phyloP scores from a whole-genome alignment of 768 basidiomycete species.

The Atractiella rhizophila region DNA sequence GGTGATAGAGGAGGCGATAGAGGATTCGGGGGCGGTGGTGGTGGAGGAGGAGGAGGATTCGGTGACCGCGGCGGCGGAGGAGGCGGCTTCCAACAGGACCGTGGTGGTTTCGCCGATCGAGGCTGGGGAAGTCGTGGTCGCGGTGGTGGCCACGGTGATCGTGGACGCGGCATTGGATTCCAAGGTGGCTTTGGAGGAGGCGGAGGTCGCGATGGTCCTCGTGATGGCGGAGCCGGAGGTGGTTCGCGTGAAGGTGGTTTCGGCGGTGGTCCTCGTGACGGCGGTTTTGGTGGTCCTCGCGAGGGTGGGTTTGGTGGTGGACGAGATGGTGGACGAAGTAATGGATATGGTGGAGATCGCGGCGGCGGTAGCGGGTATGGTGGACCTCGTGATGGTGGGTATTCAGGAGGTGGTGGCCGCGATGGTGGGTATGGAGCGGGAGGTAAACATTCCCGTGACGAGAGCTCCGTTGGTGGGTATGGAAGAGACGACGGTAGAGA shows the following conservation, averaged over 20 bases:
- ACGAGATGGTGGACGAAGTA: not conserved
- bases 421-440: no score
- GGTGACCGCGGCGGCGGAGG: not conserved
- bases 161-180: not conserved
- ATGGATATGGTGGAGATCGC: not conserved
- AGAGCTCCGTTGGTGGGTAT: no score
- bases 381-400: not conserved
- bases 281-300: not conserved
- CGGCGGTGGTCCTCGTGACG: not conserved
- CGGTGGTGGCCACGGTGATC: not conserved
- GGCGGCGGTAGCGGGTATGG: no score
- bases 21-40: slow-evolving; percentile 10
- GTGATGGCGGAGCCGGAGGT: not conserved
- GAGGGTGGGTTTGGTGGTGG: not conserved
- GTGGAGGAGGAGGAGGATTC: slow-evolving; percentile 17
- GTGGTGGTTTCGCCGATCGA: slow-evolving; percentile 3
- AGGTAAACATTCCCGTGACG: no score
- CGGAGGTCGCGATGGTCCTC: not conserved
- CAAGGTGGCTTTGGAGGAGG: no score
- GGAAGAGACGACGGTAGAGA: slow-evolving; percentile 5
- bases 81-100: not conserved
- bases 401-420: no score
- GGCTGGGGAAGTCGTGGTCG: not conserved
- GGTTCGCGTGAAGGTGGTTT: slow-evolving; percentile 3
- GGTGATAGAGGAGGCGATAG: slow-evolving; percentile 1